A percentile compares a stretch with the other conserved stretches of the same genome.
Conservation (phyloP, 2,329 filamentous ascomycete species). For the Triangularia setosa region DNA sequence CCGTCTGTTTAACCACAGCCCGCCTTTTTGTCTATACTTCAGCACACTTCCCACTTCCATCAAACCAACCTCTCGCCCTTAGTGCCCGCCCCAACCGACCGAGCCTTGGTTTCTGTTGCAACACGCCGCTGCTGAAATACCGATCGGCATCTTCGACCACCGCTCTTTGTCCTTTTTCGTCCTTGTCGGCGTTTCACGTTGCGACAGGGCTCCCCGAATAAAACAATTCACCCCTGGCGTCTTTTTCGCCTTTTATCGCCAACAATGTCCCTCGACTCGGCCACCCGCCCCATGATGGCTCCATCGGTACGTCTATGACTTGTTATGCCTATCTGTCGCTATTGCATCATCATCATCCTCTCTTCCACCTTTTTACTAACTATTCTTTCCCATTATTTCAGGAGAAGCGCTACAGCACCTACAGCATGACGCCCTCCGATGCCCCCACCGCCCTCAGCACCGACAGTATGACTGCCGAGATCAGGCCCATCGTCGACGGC, state of each 20-base stretch:
- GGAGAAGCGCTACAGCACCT: conserved; percentile 57
- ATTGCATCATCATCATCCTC: neutral
- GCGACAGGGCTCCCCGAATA: conserved; percentile 7
- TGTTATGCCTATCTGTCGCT: neutral
- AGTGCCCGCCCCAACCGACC: neutral
- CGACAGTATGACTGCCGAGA: conserved; percentile 55
- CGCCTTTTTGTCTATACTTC: neutral
- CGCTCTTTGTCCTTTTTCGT: conserved; percentile 7
- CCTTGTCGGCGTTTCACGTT: conserved; percentile 9
- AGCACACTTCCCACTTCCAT: neutral
- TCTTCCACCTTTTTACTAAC: conserved; percentile 10
- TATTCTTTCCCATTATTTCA: conserved; percentile 25
- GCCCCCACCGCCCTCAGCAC: conserved; percentile 51
- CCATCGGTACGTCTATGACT: conserved; percentile 49
- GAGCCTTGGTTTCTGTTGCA: neutral
- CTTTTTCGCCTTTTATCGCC: neutral
- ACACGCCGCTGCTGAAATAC: neutral
- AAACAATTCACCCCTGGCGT: neutral
- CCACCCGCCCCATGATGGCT: conserved; percentile 58
- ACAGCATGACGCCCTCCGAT: conserved; percentile 58
- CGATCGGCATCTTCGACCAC: conserved; percentile 4
- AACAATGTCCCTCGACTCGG: conserved; percentile 57
- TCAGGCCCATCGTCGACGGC: conserved; percentile 69
- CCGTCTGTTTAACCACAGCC: neutral
- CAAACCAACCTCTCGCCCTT: neutral